Base-by-base conservation (phyloP, 2,329 filamentous ascomycete genomes). In the Alternaria burnsii region DNA sequence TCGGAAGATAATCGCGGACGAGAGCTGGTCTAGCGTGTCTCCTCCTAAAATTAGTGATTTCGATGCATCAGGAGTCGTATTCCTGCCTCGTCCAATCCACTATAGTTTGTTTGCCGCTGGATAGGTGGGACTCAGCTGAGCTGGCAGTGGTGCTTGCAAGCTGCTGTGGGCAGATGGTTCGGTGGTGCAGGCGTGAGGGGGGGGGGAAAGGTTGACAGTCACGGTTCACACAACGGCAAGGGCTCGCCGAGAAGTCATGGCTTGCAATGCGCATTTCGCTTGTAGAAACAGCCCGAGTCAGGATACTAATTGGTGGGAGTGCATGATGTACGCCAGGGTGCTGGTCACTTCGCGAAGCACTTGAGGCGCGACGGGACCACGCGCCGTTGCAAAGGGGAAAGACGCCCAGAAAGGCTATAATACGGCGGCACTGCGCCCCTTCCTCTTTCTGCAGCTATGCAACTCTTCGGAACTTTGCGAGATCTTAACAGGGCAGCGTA, bases 291-390 rank as follows among this genome's bases (percentile, higher is more conserved):
- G 11, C 30, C 46, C 46, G 46, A 50, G 46, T 38, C 46, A 50
- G 46, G 14, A 18, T 50, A 20, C 6, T 26, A 24, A 38, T 50
- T 50, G 46, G 46, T 36, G 30, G 22, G 30, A 34, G 32, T 34
- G 32, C 46, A 50, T 50, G 46, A 50, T 50, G 46, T 36, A 50
- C 30, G 46, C 46, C 46, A 50, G 46, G 46, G 46, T 50, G 20
- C 30, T 26, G 46, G 30, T 38, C 32, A 50, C 46, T 26, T 50
- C 32, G 34, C 20, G 30, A 36, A 50, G 30, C 46, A 50, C 40
- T 42, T 24, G 40, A 42, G 40, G 20, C 40, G 46, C 46, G 46
- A n/a, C 32, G 46, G 46, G 46, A 50, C 16, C 46, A 50, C 32
- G 20, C 32, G 46, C 46, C 46, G 32, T 50, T 50, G 32, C 46